phyloP scores from a whole-genome alignment of 2,329 filamentous ascomycete genomes.

The Neonectria neomacrospora region DNA sequence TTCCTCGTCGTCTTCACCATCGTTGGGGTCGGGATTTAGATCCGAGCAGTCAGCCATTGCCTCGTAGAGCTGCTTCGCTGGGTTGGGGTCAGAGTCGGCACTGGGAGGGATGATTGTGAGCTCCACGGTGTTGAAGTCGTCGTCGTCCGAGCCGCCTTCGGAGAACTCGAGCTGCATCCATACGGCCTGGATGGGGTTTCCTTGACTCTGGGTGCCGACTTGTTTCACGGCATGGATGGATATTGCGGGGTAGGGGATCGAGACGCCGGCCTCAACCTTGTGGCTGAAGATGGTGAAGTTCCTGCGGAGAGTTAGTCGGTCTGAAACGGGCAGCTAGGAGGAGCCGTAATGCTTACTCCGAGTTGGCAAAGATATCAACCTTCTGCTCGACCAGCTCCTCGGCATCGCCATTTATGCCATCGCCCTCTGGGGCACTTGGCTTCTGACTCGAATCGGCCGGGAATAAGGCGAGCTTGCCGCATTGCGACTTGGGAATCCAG shows the following conservation, averaged over 20 bases:
- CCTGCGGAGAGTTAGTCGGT: constrained; percentile 35
- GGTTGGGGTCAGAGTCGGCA: constrained; percentile 37
- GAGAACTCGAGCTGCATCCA: constrained; percentile 77
- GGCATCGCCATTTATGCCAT: constrained; percentile 46
- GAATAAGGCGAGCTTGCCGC: constrained; percentile 66
- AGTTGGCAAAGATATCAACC: constrained; percentile 69
- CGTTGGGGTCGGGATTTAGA: constrained; percentile 76
- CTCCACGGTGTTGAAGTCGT: constrained; percentile 74
- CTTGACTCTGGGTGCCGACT: constrained; percentile 53
- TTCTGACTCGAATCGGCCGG: constrained; percentile 52
- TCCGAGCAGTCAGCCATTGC: constrained; percentile 81
- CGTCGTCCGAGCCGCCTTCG: constrained; percentile 67
- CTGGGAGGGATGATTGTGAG: constrained; percentile 70
- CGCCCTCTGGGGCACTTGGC: constrained; percentile 39
- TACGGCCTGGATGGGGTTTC: constrained; percentile 59
- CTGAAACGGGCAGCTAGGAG: background rate
- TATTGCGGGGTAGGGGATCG: constrained; percentile 79
- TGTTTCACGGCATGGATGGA: constrained; percentile 80
- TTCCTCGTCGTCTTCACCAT: constrained; percentile 67
- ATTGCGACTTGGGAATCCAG: constrained; percentile 65
- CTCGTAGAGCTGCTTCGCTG: constrained; percentile 64
- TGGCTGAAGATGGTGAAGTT: constrained; percentile 72
- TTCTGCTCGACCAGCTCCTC: constrained; percentile 56
- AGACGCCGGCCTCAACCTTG: constrained; percentile 67
- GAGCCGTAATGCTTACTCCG: constrained; percentile 57